Percentiles rank a stretch among this genome's conserved stretches.
These are phyloP conservation scores for Ophiostoma pallidulum DNA, from an alignment of 2,329 filamentous ascomycete genomes.

Conservation along the genomic window DNA sequence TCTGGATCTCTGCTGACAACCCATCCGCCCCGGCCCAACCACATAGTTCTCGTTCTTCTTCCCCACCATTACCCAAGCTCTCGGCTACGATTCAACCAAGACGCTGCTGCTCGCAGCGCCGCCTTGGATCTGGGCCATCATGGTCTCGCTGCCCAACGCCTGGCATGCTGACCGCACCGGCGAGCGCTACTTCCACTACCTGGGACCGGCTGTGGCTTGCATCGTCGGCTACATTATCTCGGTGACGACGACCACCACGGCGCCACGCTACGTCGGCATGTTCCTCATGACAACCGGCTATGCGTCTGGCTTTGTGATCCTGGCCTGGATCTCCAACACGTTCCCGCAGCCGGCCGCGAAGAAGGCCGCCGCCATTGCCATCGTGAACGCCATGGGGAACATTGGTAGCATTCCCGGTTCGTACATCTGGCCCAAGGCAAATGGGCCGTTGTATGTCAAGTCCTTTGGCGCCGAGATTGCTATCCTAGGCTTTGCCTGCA, in stretches of 20 bases:
- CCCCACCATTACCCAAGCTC: slow-evolving; percentile 55
- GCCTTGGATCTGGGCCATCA: slow-evolving; percentile 53
- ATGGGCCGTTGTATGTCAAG: no score
- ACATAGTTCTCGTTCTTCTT: slow-evolving; percentile 62
- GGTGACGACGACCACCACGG: slow-evolving; percentile 50
- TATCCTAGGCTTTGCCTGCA: no score
- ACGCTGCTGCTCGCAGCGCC: slow-evolving; percentile 57
- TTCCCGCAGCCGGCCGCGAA: slow-evolving; percentile 69
- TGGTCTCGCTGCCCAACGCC: slow-evolving; percentile 55
- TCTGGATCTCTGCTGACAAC: slow-evolving; percentile 44
- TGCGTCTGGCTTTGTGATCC: slow-evolving; percentile 55
- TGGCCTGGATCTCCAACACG: slow-evolving; percentile 69
- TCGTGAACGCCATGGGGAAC: slow-evolving; percentile 65
- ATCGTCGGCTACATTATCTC: slow-evolving; percentile 59
- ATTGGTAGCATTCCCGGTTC: slow-evolving; percentile 59
- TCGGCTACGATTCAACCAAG: slow-evolving; percentile 48
- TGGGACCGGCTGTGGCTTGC: slow-evolving; percentile 50
- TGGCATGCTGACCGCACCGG: slow-evolving; percentile 63
- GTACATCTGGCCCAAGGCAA: no score
- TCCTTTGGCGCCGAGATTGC: no score
- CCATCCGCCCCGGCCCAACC: no score
- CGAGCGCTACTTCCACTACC: slow-evolving; percentile 62
- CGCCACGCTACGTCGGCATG: slow-evolving; percentile 59
- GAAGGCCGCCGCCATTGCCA: slow-evolving; percentile 57
- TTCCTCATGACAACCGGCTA: slow-evolving; percentile 56